Conservation (phyloP, 2,329 filamentous ascomycete species). For the Grosmannia penicillata region DNA sequence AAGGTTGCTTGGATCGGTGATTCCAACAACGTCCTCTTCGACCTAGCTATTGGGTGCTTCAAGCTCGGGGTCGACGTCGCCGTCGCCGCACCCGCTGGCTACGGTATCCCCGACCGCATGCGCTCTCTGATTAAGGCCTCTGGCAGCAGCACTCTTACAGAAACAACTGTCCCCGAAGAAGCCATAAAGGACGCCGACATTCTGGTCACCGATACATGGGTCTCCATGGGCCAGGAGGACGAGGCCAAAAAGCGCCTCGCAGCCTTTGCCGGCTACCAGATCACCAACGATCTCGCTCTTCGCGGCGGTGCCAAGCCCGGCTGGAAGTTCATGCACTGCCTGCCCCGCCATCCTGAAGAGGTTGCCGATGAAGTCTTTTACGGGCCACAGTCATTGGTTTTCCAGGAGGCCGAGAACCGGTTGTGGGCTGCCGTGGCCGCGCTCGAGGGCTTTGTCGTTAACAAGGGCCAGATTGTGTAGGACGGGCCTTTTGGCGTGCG, state of each 20-base stretch:
- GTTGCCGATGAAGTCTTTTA: conserved; percentile 94
- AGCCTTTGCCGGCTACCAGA: conserved; percentile 81
- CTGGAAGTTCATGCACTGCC: conserved; percentile 98
- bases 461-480: conserved; percentile 63
- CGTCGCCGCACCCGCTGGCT: conserved; percentile 75
- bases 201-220: conserved; percentile 93
- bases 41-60: conserved; percentile 72
- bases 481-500: too few relatives aligned
- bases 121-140: conserved; percentile 54
- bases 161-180: conserved; percentile 72
- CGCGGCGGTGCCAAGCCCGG: conserved; percentile 71
- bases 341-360: conserved; percentile 84
- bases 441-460: conserved; percentile 83
- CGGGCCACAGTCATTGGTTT: conserved; percentile 69
- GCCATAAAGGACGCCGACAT: conserved; percentile 76
- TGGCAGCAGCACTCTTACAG: conserved; percentile 44
- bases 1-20: conserved; percentile 96
- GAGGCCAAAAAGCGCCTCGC: conserved; percentile 64
- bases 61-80: conserved; percentile 79
- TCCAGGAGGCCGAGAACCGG: conserved; percentile 87
- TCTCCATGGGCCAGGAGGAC: conserved; percentile 93
- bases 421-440: conserved; percentile 73
- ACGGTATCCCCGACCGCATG: conserved; percentile 67
- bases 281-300: conserved; percentile 73
- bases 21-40: conserved; percentile 92